Evolutionary conservation across 2,329 filamentous ascomycete species (phyloP), one percentile per base, ranked within the genome.

Genomic region (Verticillium albo-atrum): DNA sequence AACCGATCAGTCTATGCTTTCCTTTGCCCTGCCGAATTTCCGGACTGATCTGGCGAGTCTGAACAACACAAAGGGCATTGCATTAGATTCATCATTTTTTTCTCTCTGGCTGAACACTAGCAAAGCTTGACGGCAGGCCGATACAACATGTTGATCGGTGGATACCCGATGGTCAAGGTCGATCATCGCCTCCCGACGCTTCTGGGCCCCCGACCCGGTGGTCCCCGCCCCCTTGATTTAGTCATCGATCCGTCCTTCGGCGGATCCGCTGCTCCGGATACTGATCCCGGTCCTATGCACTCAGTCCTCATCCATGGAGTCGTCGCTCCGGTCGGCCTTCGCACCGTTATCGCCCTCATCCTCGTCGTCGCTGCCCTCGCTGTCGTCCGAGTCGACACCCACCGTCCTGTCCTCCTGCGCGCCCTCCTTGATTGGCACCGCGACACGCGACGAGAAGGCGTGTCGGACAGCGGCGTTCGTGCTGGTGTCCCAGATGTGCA

Each of bases 401-500:
- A 98, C 85, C 54, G 95, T 78, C 60, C 91, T 85, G 75, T 99
- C 94, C 72, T 86, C 82, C 26, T 87, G 85, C 54, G 86, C 84
- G 17, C 81, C 86, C 55, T 85, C 85, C 6, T 80, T 76, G 62
- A 80, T 65, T 20, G 85, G 82, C 60, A 94, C 82, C 60, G 75
- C 75, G 10, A 79, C 68, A 86, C 88, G 68, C 79, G 85, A 35
- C 2, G 90, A 92, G 77, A 99, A 99, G 1, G 89, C 88, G 63
- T 89, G 84, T 60, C 95, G 86, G 32, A 99, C 92, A 27, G 90
- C 89, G 15, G 85, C 86, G 72, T 99, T 99, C 60, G 95, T 99
- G 73, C 91, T 86, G 25, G 95, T 97, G 75, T 98, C 94, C 95
- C 95, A 99, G 57, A 99, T 88, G 72, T 96, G 91, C 70, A 98